phyloP scores from a whole-genome alignment of 2,329 filamentous ascomycete species.

The Ophiostoma sp. region DNA sequence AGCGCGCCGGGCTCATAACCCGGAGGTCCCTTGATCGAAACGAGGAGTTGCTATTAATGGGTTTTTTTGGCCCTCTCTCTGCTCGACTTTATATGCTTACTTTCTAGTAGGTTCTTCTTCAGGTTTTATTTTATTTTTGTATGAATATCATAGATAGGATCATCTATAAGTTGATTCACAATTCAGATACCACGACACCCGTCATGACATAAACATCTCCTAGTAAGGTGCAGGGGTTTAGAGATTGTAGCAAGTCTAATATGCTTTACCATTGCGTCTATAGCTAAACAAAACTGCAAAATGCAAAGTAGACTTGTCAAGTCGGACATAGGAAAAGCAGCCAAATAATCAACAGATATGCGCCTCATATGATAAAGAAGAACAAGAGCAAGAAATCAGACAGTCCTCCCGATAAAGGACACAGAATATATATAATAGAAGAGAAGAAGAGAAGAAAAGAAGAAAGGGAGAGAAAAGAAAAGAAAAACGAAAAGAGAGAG shows the following conservation, averaged over 20 bases:
- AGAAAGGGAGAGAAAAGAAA: not conserved
- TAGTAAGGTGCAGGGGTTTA: no score
- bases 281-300: not conserved
- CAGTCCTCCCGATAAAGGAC: not conserved
- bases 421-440: not conserved
- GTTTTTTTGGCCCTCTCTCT: not conserved
- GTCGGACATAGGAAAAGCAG: not conserved
- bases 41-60: slow-evolving; percentile 11
- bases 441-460: not conserved
- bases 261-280: no score
- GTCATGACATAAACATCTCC: no score
- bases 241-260: no score
- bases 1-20: slow-evolving; percentile 26
- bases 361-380: not conserved
- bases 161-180: not conserved
- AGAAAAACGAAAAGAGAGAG: not conserved
- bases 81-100: no score
- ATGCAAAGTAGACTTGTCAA: not conserved
- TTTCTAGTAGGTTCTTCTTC: not conserved
- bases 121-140: not conserved
- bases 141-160: not conserved
- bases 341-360: not conserved
- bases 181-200: no score
- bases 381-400: not conserved
- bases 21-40: slow-evolving; percentile 21